Evolutionary conservation across 257 asterid genomes (phyloP).

Genomic region (Ilex asprella): DNA sequence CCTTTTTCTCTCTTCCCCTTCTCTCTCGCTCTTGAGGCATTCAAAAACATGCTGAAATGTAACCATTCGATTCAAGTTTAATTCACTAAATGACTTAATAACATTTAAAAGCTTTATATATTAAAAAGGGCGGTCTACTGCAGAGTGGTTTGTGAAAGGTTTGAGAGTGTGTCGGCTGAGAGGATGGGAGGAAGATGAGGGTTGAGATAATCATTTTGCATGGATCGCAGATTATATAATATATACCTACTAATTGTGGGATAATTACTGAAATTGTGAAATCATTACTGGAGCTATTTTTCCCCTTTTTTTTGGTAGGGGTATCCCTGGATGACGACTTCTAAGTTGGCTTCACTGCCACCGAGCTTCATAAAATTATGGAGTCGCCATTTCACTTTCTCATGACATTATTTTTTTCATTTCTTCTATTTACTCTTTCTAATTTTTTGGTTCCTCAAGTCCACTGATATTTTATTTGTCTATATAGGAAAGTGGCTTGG

Average conservation of each 20-base stretch:
- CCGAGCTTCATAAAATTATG: neutral
- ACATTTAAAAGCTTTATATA: too few species aligned
- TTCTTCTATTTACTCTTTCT: neutral
- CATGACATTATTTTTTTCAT: neutral
- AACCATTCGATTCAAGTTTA: too few species aligned
- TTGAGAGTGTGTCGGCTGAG: too few species aligned
- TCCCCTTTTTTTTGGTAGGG: neutral
- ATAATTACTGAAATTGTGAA: neutral
- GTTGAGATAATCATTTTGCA: too few species aligned
- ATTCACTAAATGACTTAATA: too few species aligned
- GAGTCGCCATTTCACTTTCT: neutral
- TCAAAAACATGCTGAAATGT: neutral
- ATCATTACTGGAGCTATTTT: neutral
- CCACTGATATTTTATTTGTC: neutral
- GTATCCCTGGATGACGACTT: neutral
- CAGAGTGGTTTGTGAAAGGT: too few species aligned
- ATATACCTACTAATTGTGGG: neutral
- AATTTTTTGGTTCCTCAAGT: neutral
- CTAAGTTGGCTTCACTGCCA: neutral
- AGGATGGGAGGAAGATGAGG: too few species aligned
- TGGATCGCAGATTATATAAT: neutral
- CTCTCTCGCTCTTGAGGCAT: neutral
- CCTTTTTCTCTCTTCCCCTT: neutral
- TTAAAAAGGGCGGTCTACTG: too few species aligned
- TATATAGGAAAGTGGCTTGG: conserved; percentile 81